Evolutionary conservation across 306 rosid species (phyloP).

Genomic region (Fragaria iinumae): DNA sequence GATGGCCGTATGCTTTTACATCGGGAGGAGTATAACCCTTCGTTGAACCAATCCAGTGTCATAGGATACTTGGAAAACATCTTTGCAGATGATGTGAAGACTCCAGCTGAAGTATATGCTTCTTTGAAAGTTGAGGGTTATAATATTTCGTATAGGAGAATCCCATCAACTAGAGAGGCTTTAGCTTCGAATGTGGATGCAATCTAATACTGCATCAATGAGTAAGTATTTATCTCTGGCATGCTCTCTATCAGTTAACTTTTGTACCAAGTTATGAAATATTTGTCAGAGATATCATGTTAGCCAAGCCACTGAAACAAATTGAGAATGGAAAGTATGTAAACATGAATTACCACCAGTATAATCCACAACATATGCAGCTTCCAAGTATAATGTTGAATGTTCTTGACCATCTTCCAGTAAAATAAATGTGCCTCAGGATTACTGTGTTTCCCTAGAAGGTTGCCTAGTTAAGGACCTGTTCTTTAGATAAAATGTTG

Average conservation of each 20-base stretch:
- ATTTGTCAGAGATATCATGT: not conserved
- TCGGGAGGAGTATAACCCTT: slow-evolving; percentile 38
- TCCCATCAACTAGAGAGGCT: slow-evolving; percentile 83
- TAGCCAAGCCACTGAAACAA: too few species aligned
- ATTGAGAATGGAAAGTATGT: not conserved
- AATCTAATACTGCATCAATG: slow-evolving; percentile 64
- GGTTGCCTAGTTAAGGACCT: not conserved
- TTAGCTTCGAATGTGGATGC: slow-evolving; percentile 78
- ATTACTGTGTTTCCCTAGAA: not conserved
- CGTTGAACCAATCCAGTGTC: slow-evolving; percentile 58
- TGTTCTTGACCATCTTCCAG: slow-evolving; percentile 5
- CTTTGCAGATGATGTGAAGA: slow-evolving; percentile 69
- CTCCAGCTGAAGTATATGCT: slow-evolving; percentile 81
- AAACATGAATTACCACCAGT: not conserved
- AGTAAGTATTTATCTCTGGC: slow-evolving; percentile 48
- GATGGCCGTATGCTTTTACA: slow-evolving; percentile 83
- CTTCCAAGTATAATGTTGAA: not conserved
- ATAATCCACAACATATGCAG: not conserved
- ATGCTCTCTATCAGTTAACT: not conserved
- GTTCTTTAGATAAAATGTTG: not conserved
- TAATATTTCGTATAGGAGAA: slow-evolving; percentile 59
- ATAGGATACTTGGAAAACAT: slow-evolving; percentile 85
- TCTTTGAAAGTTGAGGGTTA: slow-evolving; percentile 58
- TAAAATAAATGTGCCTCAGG: not conserved
- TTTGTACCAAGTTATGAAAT: not conserved